These are phyloP conservation scores for Neoboletus subvelutipes DNA, from an alignment of 768 basidiomycete genomes.

Conservation along the genomic window DNA sequence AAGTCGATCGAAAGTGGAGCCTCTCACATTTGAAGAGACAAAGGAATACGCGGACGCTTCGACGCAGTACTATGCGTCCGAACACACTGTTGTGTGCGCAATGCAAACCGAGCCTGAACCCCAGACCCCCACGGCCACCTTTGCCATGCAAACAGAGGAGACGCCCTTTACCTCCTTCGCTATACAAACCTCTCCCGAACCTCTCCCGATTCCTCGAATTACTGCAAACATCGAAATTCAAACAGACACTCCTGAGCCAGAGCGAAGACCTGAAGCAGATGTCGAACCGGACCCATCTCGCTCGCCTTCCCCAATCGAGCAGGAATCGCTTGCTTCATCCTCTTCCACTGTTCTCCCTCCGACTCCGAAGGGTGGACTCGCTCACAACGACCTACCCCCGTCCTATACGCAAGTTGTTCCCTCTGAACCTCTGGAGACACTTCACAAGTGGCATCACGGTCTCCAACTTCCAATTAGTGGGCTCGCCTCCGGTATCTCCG, in stretches of 20 bases:
- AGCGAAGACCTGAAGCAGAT: conserved; percentile 37
- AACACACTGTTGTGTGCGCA: conserved; percentile 45
- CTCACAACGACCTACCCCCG: conserved; percentile 59
- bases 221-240: conserved; percentile 61
- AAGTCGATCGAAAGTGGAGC: conserved; percentile 51
- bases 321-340: conserved; percentile 66
- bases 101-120: conserved; percentile 66
- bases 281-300: conserved; percentile 34
- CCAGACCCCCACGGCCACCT: conserved; percentile 44
- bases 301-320: conserved; percentile 45
- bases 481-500: conserved; percentile 56
- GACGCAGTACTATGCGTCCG: conserved; percentile 65
- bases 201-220: conserved; percentile 28
- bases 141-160: conserved; percentile 59
- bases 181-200: conserved; percentile 41
- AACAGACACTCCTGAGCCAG: conserved; percentile 46
- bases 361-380: conserved; percentile 55
- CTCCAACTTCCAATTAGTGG: conserved; percentile 43
- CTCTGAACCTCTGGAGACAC: conserved; percentile 52
- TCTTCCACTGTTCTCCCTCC: conserved; percentile 72
- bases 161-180: conserved; percentile 23
- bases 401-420: conserved; percentile 63
- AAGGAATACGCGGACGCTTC: conserved; percentile 77
- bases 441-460: conserved; percentile 73
- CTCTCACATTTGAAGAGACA: conserved; percentile 50